Conservation (phyloP, 1,139 yeast genomes). For the Magnusiomyces suaveolens region DNA sequence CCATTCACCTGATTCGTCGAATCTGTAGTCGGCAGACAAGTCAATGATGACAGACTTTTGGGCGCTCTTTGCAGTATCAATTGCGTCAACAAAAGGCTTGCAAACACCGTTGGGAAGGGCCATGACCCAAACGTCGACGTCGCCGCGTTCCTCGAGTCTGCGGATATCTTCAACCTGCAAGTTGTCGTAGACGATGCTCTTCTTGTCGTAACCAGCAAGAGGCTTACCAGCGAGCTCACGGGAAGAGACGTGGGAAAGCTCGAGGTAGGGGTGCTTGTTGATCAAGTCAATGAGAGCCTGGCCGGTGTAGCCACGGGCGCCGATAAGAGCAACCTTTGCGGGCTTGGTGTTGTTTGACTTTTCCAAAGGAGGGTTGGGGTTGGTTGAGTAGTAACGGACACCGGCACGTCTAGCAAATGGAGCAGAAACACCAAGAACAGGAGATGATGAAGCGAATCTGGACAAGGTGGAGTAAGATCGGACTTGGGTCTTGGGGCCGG, state of each 20-base stretch:
- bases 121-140: constrained; percentile 97
- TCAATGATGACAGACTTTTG: constrained; percentile 74
- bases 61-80: constrained; percentile 47
- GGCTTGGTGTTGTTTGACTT: constrained; percentile 52
- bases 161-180: constrained; percentile 80
- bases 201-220: constrained; percentile 77
- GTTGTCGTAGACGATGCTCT: constrained; percentile 70
- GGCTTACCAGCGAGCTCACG: constrained; percentile 87
- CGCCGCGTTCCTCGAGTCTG: constrained; percentile 61
- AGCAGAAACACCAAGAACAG: not conserved
- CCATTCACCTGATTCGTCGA: constrained; percentile 84
- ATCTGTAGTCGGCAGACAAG: constrained; percentile 90
- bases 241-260: constrained; percentile 85
- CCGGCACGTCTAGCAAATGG: constrained; percentile 4
- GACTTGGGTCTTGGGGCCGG: constrained; percentile 20
- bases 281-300: constrained; percentile 82
- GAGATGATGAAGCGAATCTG: constrained; percentile 22
- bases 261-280: constrained; percentile 78
- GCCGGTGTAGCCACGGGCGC: constrained; percentile 98
- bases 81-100: constrained; percentile 92
- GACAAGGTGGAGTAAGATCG: constrained; percentile 31
- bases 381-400: constrained; percentile 21
- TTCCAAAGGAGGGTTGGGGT: constrained; percentile 66
- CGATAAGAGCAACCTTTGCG: constrained; percentile 80
- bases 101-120: constrained; percentile 98